Evolutionary conservation across 345 rosid species (phyloP).

Genomic region (Syzygium aromaticum): DNA sequence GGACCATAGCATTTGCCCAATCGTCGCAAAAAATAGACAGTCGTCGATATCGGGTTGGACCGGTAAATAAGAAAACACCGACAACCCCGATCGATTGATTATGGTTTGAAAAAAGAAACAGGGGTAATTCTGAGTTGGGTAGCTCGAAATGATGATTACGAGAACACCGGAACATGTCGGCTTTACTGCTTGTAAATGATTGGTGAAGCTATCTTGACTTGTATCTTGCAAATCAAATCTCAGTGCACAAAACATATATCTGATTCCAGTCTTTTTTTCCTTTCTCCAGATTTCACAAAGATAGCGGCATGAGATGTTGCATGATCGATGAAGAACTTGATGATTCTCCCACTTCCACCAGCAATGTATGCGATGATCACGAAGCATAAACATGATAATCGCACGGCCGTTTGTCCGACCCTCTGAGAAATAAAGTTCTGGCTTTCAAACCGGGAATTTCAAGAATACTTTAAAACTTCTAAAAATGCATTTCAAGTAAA

Average conservation of each 20-base stretch:
- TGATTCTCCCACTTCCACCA: not conserved
- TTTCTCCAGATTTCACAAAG: not conserved
- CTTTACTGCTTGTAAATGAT: not conserved
- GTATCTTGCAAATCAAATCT: not conserved
- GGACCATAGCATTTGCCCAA: not conserved
- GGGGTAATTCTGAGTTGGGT: not conserved
- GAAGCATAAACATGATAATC: not conserved
- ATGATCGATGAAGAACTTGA: not conserved
- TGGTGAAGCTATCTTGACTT: not conserved
- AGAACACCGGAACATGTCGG: not conserved
- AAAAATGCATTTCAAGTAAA: not conserved
- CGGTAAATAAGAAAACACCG: not conserved
- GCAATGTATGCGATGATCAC: not conserved
- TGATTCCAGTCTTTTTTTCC: not conserved
- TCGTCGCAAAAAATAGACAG: not conserved
- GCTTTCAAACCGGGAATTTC: not conserved
- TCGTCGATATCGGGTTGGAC: not conserved
- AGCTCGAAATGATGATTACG: not conserved
- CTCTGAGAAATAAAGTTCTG: not conserved
- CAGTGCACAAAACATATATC: not conserved
- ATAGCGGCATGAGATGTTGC: not conserved
- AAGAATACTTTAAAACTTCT: not conserved
- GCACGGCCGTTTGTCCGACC: not conserved
- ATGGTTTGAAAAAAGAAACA: not conserved
- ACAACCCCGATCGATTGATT: not conserved